Evolutionary conservation across 2,329 filamentous ascomycete genomes (phyloP), one percentile per base, ranked within the genome.

Genomic region (Colletotrichum zoysiae): DNA sequence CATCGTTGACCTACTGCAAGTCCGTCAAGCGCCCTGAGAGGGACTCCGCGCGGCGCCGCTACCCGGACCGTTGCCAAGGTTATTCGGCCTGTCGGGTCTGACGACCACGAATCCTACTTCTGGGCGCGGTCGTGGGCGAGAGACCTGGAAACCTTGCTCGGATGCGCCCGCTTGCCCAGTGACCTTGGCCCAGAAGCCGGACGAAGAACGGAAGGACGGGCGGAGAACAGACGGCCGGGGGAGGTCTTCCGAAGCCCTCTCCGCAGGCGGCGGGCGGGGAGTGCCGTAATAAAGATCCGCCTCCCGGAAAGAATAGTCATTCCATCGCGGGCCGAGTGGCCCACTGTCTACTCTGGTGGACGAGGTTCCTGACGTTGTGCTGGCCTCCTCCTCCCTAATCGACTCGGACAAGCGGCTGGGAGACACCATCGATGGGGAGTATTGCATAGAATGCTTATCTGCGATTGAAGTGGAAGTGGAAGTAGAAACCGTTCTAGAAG

Each of bases 231-330:
- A 23, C 14, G 69, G 58, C 7, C 46, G 38, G 16, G 55, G 65
- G 8, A 51, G 51, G 5, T 71, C 69, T 23, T 69, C 69, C 5
- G 65, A 64, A 11, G 69, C 65, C 40, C 65, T 40, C 16, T 46
- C 42, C 9, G 16, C 35, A 14, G 46, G 55, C 30, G 14, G 38
- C n/a, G 61, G 61, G 14, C 48, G 59, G 14, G 72, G 65, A 7
- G 42, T 56, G 23, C 64, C 57, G 56, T 82, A 82, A 57, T 79
- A 81, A 12, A 81, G 71, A 57, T 82, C 81, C 0, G 78, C 76
- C 65, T 82, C 81, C 14, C 81, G 77, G 26, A 82, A 79, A 0
- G 80, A 81, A 51, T 82, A 82, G 63, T 82, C 81, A 9, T 76
- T 76, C 64, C 76, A 78, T 9, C 76, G 70, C 33, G 77, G 76